Evolutionary conservation across 495 filamentous ascomycete genomes (phyloP).

Genomic region (Tetracladium setigerum): DNA sequence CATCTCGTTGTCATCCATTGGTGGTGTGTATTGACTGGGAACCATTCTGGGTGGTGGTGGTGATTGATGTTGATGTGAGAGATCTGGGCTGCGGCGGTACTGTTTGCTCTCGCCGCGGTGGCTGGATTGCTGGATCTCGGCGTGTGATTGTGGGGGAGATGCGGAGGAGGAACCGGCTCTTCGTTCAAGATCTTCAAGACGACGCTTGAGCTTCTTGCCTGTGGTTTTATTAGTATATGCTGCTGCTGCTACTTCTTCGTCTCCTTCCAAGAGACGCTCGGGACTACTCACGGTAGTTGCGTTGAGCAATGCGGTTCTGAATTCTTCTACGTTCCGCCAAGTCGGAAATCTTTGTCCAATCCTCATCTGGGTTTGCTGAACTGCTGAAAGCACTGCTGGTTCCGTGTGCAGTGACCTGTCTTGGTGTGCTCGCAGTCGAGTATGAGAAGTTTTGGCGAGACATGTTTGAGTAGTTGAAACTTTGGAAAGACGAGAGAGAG

Average conservation of each 20-base stretch:
- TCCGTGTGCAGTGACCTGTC: slow-evolving; percentile 58
- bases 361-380: slow-evolving; percentile 93
- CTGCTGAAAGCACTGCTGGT: slow-evolving; percentile 96
- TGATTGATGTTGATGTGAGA: slow-evolving; percentile 26
- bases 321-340: slow-evolving; percentile 89
- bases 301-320: slow-evolving; percentile 95
- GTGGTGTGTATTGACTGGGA: slow-evolving; percentile 48
- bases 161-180: slow-evolving; percentile 78
- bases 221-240: not conserved
- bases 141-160: slow-evolving; percentile 31
- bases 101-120: slow-evolving; percentile 12
- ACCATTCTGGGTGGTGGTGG: slow-evolving; percentile 29
- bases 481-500: slow-evolving; percentile 2
- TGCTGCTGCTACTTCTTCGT: not conserved
- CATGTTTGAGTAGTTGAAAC: slow-evolving; percentile 22
- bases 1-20: slow-evolving; percentile 44
- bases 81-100: slow-evolving; percentile 23
- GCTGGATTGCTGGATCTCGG: slow-evolving; percentile 21
- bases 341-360: slow-evolving; percentile 99
- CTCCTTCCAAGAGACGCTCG: not conserved
- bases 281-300: slow-evolving; percentile 84
- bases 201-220: slow-evolving; percentile 98
- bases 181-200: slow-evolving; percentile 92
- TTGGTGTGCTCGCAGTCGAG: slow-evolving; percentile 26
- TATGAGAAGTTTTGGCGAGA: slow-evolving; percentile 32